A percentile compares a stretch with the other conserved stretches of the same genome.
Evolutionary conservation across 805 yeast genomes (phyloP).

Genomic region (Candida qinlingensis): DNA sequence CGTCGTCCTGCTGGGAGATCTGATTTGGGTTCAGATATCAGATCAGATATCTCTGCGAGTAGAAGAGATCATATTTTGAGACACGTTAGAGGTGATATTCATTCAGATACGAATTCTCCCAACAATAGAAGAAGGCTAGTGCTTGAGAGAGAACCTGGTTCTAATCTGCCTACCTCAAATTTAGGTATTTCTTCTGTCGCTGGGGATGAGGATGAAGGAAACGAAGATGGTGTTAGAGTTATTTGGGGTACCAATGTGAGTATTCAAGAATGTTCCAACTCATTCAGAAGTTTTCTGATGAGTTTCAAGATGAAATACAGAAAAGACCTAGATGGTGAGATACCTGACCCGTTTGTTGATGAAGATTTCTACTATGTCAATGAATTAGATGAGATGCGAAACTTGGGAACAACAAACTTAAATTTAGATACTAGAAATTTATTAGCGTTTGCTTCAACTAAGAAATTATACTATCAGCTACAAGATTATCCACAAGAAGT

Average conservation of each 20-base stretch:
- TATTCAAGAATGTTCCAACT: conserved; percentile 77
- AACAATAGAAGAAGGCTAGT: conserved; percentile 54
- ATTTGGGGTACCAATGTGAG: conserved; percentile 99
- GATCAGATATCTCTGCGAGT: conserved; percentile 38
- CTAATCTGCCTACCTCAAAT: conserved; percentile 25
- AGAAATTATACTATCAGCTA: conserved; percentile 77
- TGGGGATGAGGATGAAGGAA: conserved; percentile 21
- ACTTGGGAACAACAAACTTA: conserved; percentile 72
- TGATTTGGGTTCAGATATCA: conserved; percentile 33
- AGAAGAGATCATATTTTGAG: conserved; percentile 44
- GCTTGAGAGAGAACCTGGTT: conserved; percentile 30
- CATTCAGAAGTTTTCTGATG: conserved; percentile 79
- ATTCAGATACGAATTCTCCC: conserved; percentile 68
- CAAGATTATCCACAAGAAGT: conserved; percentile 95
- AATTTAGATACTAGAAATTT: conserved; percentile 82
- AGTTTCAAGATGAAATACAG: conserved; percentile 77
- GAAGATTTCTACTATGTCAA: conserved; percentile 71
- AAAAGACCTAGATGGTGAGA: conserved; percentile 37
- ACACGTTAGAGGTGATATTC: conserved; percentile 70
- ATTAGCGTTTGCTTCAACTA: conserved; percentile 67
- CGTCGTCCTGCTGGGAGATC: conserved; percentile 18
- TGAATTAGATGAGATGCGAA: conserved; percentile 67
- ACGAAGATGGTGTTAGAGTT: conserved; percentile 76
- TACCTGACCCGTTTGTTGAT: conserved; percentile 46
- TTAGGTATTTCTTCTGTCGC: conserved; percentile 14